These are phyloP conservation scores for Ramaria sp. DNA, from an alignment of 768 basidiomycete species.

Conservation along the genomic window DNA sequence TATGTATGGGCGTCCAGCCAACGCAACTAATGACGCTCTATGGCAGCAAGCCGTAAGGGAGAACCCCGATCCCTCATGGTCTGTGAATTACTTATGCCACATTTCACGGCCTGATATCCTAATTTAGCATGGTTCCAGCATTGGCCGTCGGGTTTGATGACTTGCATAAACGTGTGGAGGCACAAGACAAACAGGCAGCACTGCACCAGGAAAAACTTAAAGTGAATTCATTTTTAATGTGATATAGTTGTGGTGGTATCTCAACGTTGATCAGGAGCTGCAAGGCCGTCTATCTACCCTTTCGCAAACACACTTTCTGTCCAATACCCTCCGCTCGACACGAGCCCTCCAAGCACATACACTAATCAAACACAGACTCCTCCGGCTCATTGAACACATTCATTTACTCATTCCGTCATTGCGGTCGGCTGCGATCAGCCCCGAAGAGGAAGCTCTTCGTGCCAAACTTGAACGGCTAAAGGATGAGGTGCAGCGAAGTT, in stretches of 20 bases:
- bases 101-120: background rate
- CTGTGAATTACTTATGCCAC: slow-evolving; percentile 14
- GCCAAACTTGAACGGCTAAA: slow-evolving; percentile 63
- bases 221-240: slow-evolving; percentile 19
- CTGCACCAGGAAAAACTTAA: slow-evolving; percentile 59
- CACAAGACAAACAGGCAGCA: slow-evolving; percentile 55
- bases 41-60: slow-evolving; percentile 76
- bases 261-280: slow-evolving; percentile 38
- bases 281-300: slow-evolving; percentile 52
- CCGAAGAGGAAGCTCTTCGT: slow-evolving; percentile 71
- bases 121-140: slow-evolving; percentile 60
- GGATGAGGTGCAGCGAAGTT: slow-evolving; percentile 40
- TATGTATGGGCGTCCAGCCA: slow-evolving; percentile 60
- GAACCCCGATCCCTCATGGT: slow-evolving; percentile 78
- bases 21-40: slow-evolving; percentile 56
- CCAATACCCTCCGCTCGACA: slow-evolving; percentile 56
- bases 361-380: slow-evolving; percentile 60
- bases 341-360: slow-evolving; percentile 54
- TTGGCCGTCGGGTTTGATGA: slow-evolving; percentile 77
- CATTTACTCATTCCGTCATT: slow-evolving; percentile 72
- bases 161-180: slow-evolving; percentile 66
- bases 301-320: slow-evolving; percentile 49
- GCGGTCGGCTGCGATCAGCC: slow-evolving; percentile 62
- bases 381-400: slow-evolving; percentile 61
- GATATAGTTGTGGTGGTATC: background rate